Base-by-base conservation (phyloP, 73 alveolate species). In the Symbiodinium pilosum region DNA sequence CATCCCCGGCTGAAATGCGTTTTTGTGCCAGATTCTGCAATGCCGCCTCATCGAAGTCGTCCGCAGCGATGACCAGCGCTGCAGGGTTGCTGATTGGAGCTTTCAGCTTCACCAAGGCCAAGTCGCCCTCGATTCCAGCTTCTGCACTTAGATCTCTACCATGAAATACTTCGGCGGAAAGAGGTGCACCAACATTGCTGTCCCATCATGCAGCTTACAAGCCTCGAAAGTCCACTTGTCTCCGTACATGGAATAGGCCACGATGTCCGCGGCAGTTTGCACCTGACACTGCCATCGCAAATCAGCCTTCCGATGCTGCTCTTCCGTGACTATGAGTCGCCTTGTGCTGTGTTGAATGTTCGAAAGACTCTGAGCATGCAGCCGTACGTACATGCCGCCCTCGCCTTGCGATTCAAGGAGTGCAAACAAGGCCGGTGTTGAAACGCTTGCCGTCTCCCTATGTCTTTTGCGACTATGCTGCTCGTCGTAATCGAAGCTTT, bases 181-280 rank as follows among this genome's bases (percentile, higher is more conserved):
- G 69, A 9, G 69, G 69, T 52, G 69, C 28, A 20, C 28, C 9
- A 9, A 12, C 69, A 9, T 52, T 52, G 69, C 69, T 9, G 69
- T 9, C 28, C 20, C 69, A 52, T n/a, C n/a, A 47, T 16, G 41
- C 7, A 36, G 44, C 44, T 16, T 6, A 36, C 36, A 7, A 30
- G 69, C 97, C 97, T 93, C 98, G 32, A 93, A 93, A 84, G 43
- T 38, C 98, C 98, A 93, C 47, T 81, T 32, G 47, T 93, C 98
- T 34, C 98, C 98, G 42, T 51, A 93, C 47, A 38, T 9, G 69
- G 91, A 26, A 47, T 93, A 93, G 39, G 98, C 98, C 92, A 93
- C 93, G 44, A 93, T 93, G 44, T 93, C 98, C 0, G 98, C 97
- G 20, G 97, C 43, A 5, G 97, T 71, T 28, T 47, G 40, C 24